Base-by-base conservation (phyloP, 2,329 filamentous ascomycete genomes). In the Fusarium mundagurra region DNA sequence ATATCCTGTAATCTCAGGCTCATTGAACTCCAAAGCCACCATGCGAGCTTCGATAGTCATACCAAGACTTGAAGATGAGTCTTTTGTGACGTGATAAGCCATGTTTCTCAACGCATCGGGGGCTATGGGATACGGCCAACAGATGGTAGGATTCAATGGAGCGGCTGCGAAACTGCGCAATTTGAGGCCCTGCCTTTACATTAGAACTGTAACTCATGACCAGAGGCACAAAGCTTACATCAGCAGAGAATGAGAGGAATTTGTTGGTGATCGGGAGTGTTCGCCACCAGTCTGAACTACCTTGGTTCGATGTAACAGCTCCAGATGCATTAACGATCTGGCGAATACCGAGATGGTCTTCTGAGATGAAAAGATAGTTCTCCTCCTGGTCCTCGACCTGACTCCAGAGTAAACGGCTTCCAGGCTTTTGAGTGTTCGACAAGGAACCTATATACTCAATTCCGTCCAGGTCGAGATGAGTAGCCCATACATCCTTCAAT, bases 301-400 rank as follows among this genome's bases (percentile, higher is more conserved):
- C 12, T 12, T 59, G 31, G 27, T 31, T 8, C 24, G 14, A 16
- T 5, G 33, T 33, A 12, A 27, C 13, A 20, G 18, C 39, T 36
- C 22, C 24, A 9, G 45, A 27, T 24, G 51, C 34, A 8, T 69
- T 57, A 17, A 54, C 36, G 29, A 74, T 58, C 22, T 69, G 39
- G 13, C 58, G 63, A 31, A 74, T 69, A 12, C 72, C 72, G 17
- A 74, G 22, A n/a, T 74, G 51, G 38, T 74, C 72, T 24, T 74
- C 71, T 17, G 58, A 61, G 5, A 74, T 48, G 34, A 50, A 74
- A 27, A 75, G 20, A 27, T n/a, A 31, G 18, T 33, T 48, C 8
- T 31, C 48, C 10, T 45, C 31, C 7, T 31, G n/a, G 1, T 7
- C 34, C 4, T 29, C 1, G 0, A 14, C 2, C 24, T 60, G 58